These are phyloP conservation scores for Nadsonia starkeyi-henricii DNA, from an alignment of 1,139 yeast genomes.

Conservation along the genomic window DNA sequence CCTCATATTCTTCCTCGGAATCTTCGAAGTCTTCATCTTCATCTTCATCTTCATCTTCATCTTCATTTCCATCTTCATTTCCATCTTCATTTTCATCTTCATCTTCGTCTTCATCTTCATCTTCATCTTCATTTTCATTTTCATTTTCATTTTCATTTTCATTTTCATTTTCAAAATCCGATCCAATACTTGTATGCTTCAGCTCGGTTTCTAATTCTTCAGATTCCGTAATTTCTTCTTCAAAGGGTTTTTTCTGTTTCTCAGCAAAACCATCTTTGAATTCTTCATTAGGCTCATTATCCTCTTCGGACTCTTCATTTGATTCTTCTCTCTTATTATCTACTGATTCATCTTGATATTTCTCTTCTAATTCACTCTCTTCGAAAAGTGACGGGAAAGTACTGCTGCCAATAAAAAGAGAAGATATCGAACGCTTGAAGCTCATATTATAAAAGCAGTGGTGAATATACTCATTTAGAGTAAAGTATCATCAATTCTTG, in stretches of 20 bases:
- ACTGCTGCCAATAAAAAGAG: not conserved
- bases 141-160: no score
- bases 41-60: not conserved
- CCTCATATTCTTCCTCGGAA: not conserved
- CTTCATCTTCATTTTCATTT: not conserved
- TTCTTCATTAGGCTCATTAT: no score
- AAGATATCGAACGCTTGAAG: not conserved
- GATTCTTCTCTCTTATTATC: not conserved
- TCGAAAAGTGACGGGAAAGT: not conserved
- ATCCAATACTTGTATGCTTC: not conserved
- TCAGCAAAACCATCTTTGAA: no score
- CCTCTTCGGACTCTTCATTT: not conserved
- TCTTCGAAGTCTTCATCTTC: conserved; percentile 1
- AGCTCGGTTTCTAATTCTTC: not conserved
- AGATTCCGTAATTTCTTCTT: not conserved
- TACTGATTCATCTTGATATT: not conserved
- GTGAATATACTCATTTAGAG: not conserved
- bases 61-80: no score
- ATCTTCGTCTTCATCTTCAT: not conserved
- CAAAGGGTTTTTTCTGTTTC: no score
- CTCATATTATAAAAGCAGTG: not conserved
- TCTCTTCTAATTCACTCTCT: not conserved
- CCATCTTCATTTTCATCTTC: conserved; percentile 1
- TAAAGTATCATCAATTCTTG: not conserved
- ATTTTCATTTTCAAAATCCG: no score